These are phyloP conservation scores for Boletus rubroflammeus DNA, from an alignment of 768 basidiomycete species.

Conservation along the genomic window DNA sequence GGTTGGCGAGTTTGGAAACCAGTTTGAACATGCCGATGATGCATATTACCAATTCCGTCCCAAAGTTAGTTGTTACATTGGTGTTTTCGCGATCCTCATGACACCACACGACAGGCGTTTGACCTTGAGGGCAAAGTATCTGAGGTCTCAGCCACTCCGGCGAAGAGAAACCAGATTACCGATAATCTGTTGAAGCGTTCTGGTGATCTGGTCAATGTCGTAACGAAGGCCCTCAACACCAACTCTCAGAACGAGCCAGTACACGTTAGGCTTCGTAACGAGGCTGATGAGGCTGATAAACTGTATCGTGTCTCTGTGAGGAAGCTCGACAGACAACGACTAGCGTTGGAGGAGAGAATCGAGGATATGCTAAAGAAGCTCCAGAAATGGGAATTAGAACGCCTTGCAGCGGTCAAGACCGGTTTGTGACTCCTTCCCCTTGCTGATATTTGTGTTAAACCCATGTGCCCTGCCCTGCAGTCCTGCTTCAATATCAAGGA, in stretches of 20 bases:
- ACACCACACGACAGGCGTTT: slow-evolving; percentile 24
- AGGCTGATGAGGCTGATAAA: slow-evolving; percentile 80
- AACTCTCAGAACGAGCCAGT: slow-evolving; percentile 54
- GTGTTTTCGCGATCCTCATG: slow-evolving; percentile 23
- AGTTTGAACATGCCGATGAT: slow-evolving; percentile 72
- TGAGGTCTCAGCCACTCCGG: slow-evolving; percentile 19
- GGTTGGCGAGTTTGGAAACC: slow-evolving; percentile 79
- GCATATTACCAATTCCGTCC: slow-evolving; percentile 83
- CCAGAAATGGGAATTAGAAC: slow-evolving; percentile 83
- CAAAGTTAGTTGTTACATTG: slow-evolving; percentile 46
- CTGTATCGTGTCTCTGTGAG: slow-evolving; percentile 77
- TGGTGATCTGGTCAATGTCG: slow-evolving; percentile 62
- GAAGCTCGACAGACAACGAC: slow-evolving; percentile 78
- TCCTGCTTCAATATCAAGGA: slow-evolving; percentile 83
- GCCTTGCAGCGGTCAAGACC: slow-evolving; percentile 80
- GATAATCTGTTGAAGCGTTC: slow-evolving; percentile 69
- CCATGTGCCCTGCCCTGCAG: slow-evolving; percentile 34
- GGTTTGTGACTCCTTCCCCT: slow-evolving; percentile 39
- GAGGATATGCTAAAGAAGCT: slow-evolving; percentile 78
- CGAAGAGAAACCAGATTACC: slow-evolving; percentile 36
- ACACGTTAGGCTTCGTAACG: slow-evolving; percentile 65
- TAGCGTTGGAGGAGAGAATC: slow-evolving; percentile 80
- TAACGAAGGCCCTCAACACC: slow-evolving; percentile 64
- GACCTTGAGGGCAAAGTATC: slow-evolving; percentile 25
- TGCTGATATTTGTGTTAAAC: not conserved